Evolutionary conservation across 1,284 basidiomycete species (phyloP).

Genomic region (Apiotrichum gamsii): DNA sequence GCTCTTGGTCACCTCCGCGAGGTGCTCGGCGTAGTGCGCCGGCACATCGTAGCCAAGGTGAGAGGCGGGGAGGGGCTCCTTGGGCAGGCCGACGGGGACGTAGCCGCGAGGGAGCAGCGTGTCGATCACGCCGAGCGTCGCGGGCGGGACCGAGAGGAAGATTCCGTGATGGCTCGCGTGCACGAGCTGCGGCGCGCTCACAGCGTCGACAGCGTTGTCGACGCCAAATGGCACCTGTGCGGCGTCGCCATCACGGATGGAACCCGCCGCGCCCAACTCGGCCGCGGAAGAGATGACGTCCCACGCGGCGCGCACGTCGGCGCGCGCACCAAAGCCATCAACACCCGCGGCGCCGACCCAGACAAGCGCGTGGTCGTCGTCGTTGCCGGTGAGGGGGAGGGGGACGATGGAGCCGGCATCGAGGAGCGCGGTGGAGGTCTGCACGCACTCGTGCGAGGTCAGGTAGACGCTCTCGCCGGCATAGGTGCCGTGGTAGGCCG

Average conservation of each 20-base stretch:
- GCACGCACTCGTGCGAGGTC: slow-evolving; percentile 17
- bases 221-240: not conserved
- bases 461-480: slow-evolving; percentile 18
- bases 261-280: not conserved
- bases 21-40: slow-evolving; percentile 29
- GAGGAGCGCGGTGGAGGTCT: slow-evolving; percentile 2
- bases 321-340: not conserved
- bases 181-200: slow-evolving; percentile 16
- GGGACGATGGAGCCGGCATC: slow-evolving; percentile 17
- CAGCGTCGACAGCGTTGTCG: not conserved
- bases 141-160: slow-evolving; percentile 31
- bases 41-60: slow-evolving; percentile 26
- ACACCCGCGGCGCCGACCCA: slow-evolving; percentile 11
- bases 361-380: slow-evolving; percentile 3
- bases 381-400: slow-evolving; percentile 6
- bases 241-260: too few species aligned
- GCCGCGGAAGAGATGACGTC: not conserved
- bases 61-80: slow-evolving; percentile 8
- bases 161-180: slow-evolving; percentile 27
- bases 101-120: slow-evolving; percentile 40
- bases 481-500: slow-evolving; percentile 28
- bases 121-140: slow-evolving; percentile 36
- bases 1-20: slow-evolving; percentile 39
- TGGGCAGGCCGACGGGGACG: slow-evolving; percentile 38
- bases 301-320: not conserved